Evolutionary conservation across 345 rosid species (phyloP).

Genomic region (Gossypioides kirkii): DNA sequence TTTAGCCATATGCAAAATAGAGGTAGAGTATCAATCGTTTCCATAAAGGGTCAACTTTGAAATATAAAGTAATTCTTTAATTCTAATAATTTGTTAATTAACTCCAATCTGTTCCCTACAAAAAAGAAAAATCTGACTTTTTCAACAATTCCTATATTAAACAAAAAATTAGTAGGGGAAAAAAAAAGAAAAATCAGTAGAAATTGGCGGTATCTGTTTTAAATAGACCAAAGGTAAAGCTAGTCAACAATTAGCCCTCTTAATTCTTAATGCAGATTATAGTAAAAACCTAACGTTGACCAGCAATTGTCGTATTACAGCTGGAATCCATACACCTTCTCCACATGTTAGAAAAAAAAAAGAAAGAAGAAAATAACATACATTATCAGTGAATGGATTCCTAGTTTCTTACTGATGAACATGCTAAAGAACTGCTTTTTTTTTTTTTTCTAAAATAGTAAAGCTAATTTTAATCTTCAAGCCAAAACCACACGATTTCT

Average conservation of each 20-base stretch:
- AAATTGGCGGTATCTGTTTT: slow-evolving; percentile 3
- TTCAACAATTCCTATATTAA: not conserved
- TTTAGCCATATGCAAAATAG: not conserved
- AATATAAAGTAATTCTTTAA: not conserved
- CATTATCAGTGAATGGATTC: not conserved
- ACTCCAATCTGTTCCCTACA: not conserved
- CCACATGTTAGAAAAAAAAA: not conserved
- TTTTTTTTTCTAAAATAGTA: slow-evolving; percentile 1
- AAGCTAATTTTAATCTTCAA: slow-evolving; percentile 8
- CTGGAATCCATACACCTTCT: not conserved
- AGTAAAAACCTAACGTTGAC: slow-evolving; percentile 5
- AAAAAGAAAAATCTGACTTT: not conserved
- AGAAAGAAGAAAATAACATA: not conserved
- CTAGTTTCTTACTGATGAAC: not conserved
- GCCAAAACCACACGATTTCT: not conserved
- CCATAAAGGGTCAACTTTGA: not conserved
- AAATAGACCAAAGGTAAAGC: not conserved
- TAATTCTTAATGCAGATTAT: not conserved
- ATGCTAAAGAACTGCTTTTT: not conserved
- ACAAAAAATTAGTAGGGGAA: not conserved
- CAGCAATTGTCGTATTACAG: not conserved
- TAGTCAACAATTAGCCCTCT: not conserved
- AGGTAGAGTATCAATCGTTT: not conserved
- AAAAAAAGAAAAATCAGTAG: not conserved
- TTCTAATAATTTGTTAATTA: not conserved